Evolutionary conservation across 805 yeast genomes (phyloP).

Genomic region (Wickerhamiella bombiphila): DNA sequence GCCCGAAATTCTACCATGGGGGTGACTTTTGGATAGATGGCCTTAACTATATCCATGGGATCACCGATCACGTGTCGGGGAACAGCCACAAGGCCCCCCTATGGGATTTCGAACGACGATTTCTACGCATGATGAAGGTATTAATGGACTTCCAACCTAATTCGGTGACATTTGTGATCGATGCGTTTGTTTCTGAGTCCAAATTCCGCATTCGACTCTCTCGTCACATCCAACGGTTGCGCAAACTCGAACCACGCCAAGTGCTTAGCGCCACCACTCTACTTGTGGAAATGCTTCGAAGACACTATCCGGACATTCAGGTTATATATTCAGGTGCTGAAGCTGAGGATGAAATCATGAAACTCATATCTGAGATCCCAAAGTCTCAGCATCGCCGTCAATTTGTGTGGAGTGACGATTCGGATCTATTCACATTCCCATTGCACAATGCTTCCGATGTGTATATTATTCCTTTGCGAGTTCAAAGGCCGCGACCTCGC

Average conservation of each 20-base stretch:
- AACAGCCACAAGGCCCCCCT: neutral
- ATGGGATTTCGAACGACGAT: neutral
- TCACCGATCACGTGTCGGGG: neutral
- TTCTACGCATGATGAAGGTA: neutral
- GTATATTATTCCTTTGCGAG: constrained; percentile 1
- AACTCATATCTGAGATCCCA: constrained; percentile 6
- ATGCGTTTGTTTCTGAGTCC: constrained; percentile 3
- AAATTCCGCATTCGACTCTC: constrained; percentile 4
- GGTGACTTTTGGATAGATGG: constrained; percentile 4
- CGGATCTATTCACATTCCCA: constrained; percentile 4
- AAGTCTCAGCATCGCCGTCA: constrained; percentile 4
- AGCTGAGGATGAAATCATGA: constrained; percentile 10
- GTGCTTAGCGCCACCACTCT: neutral
- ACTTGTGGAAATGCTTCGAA: neutral
- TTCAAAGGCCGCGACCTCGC: neutral
- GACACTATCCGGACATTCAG: neutral
- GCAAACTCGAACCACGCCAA: constrained; percentile 1
- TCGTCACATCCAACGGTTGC: neutral
- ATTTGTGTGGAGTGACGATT: constrained; percentile 5
- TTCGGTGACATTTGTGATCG: constrained; percentile 3
- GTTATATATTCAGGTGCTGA: constrained; percentile 6
- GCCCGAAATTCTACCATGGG: neutral
- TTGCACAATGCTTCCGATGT: neutral
- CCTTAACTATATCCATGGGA: constrained; percentile 1
- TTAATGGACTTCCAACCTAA: constrained; percentile 1